Evolutionary conservation across 2,329 filamentous ascomycete genomes (phyloP), one percentile per base, ranked within the genome.

Genomic region (Aspergillus sp.): DNA sequence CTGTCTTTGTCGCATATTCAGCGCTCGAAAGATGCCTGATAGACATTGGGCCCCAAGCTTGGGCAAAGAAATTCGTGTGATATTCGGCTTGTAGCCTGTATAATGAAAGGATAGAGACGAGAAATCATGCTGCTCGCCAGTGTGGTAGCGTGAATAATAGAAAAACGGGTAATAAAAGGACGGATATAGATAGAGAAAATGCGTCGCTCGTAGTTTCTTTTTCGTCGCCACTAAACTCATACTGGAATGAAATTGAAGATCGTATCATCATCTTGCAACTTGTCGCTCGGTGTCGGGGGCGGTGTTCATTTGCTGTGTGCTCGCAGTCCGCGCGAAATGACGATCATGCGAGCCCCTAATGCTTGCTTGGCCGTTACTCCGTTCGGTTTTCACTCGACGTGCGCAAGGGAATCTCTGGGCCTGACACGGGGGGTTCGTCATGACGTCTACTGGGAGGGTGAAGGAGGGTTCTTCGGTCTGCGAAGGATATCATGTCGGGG

Each of bases 201-300:
- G 61, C 55, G 54, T 58, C 29, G 54, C 51, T 62, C 63, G 47
- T 65, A 46, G 53, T 45, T 56, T 59, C 62, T 54, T 58, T 58
- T 59, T 55, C 54, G 49, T 59, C 50, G 56, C 62, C 55, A 65
- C 61, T 65, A 61, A 42, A 65, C 58, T 59, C 59, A 49, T n/a
- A 7, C 36, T n/a, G 53, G 52, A 55, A 50, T 47, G 46, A 54
- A 49, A 46, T 54, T 63, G 59, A 60, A 65, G 31, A 6, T 18
- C 50, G 26, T 52, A 32, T 6, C 20, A 20, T 39, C 31, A 63
- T 67, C 68, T 72, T 64, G 65, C 68, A 69, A 65, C 71, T 70
- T 73, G 72, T 71, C 66, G 66, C 66, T 72, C 65, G 63, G 70
- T 62, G 67, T 60, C 51, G 62, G 64, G 63, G 58, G 62, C 58